Evolutionary conservation across 768 basidiomycete genomes (phyloP).

Genomic region (Suillus brevipes): DNA sequence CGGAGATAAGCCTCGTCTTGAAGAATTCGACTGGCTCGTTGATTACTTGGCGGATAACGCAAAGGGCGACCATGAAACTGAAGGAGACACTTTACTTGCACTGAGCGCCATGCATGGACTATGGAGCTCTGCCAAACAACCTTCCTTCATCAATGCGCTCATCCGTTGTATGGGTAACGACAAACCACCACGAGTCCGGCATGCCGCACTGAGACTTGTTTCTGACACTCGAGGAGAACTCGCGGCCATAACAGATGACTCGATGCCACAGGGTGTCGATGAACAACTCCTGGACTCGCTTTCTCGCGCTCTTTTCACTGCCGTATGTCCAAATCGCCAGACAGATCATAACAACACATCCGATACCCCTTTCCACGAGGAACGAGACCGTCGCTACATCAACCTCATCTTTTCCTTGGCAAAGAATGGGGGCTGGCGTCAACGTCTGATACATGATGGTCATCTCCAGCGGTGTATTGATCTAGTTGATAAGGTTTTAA

Average conservation of each 20-base stretch:
- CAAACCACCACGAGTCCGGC: not conserved
- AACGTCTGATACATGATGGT: not conserved
- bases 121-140: not conserved
- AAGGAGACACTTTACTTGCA: not conserved
- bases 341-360: not conserved
- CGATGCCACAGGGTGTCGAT: not conserved
- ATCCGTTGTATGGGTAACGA: not conserved
- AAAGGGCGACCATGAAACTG: not conserved
- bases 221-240: not conserved
- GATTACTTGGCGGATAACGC: not conserved
- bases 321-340: not conserved
- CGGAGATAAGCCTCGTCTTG: not conserved
- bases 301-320: not conserved
- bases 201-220: not conserved
- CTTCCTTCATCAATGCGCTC: not conserved
- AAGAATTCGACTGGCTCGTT: not conserved
- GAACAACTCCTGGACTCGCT: not conserved
- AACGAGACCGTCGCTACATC: not conserved
- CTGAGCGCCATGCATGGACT: not conserved
- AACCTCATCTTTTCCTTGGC: not conserved
- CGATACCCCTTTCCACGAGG: not conserved
- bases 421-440: not conserved
- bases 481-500: not conserved
- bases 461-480: not conserved
- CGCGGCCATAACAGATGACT: not conserved